Evolutionary conservation across 2,329 filamentous ascomycete genomes (phyloP).

Genomic region (Aphanoascus verrucosus): DNA sequence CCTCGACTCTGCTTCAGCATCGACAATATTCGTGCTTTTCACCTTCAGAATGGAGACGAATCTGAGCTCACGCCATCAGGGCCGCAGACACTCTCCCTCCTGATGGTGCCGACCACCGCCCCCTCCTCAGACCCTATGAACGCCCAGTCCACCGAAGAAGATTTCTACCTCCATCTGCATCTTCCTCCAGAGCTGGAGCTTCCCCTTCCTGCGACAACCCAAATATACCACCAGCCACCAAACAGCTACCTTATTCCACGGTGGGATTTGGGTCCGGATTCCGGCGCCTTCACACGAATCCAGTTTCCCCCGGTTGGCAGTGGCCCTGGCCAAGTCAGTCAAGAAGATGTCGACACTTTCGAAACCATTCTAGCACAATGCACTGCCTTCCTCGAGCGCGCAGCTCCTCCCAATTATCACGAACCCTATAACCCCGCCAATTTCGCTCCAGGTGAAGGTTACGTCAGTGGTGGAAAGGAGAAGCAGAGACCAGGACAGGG

Average conservation of each 20-base stretch:
- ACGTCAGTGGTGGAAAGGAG: slow-evolving; percentile 43
- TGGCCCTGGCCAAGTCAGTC: slow-evolving; percentile 53
- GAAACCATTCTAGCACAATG: slow-evolving; percentile 97
- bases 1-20: slow-evolving; percentile 41
- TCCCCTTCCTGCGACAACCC: slow-evolving; percentile 84
- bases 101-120: slow-evolving; percentile 90
- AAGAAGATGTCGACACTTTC: slow-evolving; percentile 92
- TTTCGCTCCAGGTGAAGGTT: slow-evolving; percentile 70
- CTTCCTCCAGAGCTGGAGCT: slow-evolving; percentile 90
- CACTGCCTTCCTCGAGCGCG: slow-evolving; percentile 84
- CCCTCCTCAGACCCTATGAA: slow-evolving; percentile 49
- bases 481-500: slow-evolving; percentile 43
- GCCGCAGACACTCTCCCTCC: slow-evolving; percentile 77
- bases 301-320: slow-evolving; percentile 70
- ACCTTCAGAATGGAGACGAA: slow-evolving; percentile 80
- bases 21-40: slow-evolving; percentile 79
- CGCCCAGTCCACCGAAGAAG: slow-evolving; percentile 59
- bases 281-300: slow-evolving; percentile 83
- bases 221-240: slow-evolving; percentile 93
- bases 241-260: slow-evolving; percentile 87
- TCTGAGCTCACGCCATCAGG: slow-evolving; percentile 70
- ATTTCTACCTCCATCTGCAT: slow-evolving; percentile 94
- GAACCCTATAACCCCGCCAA: slow-evolving; percentile 65
- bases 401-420: slow-evolving; percentile 47
- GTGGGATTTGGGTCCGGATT: slow-evolving; percentile 83